Conservation (phyloP, 108 stramenopile genomes). For the Cyclotella choctawhatcheeana region DNA sequence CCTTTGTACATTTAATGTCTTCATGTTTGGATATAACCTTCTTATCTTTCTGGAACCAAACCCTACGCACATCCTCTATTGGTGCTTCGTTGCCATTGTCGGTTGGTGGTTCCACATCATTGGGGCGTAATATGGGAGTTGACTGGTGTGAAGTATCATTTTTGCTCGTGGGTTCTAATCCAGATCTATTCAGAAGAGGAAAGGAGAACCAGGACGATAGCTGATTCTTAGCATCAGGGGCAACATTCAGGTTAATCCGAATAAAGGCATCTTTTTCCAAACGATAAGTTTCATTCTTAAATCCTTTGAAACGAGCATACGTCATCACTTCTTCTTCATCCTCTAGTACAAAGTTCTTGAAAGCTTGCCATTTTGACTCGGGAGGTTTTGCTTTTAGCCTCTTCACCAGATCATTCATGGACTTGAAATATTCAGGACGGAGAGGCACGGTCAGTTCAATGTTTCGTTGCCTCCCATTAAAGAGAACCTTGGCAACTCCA, state of each 20-base stretch:
- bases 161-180: background rate
- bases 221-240: background rate
- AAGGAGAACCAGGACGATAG: background rate
- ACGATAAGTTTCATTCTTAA: constrained; percentile 2
- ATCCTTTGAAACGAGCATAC: constrained; percentile 1
- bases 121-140: no score
- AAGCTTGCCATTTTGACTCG: background rate
- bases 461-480: background rate
- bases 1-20: no score
- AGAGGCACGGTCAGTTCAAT: constrained; percentile 4
- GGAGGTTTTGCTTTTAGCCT: constrained; percentile 6
- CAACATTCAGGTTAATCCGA: background rate
- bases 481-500: background rate
- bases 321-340: constrained; percentile 4
- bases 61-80: no score
- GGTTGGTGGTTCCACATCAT: no score
- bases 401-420: background rate
- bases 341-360: constrained; percentile 4
- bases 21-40: no score
- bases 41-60: no score
- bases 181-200: no score
- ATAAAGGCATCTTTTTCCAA: constrained; percentile 2
- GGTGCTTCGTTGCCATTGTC: no score
- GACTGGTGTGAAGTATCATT: no score
- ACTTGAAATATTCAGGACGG: constrained; percentile 5